phyloP scores from a whole-genome alignment of 2,329 filamentous ascomycete genomes.

The Colletotrichum godetiae region DNA sequence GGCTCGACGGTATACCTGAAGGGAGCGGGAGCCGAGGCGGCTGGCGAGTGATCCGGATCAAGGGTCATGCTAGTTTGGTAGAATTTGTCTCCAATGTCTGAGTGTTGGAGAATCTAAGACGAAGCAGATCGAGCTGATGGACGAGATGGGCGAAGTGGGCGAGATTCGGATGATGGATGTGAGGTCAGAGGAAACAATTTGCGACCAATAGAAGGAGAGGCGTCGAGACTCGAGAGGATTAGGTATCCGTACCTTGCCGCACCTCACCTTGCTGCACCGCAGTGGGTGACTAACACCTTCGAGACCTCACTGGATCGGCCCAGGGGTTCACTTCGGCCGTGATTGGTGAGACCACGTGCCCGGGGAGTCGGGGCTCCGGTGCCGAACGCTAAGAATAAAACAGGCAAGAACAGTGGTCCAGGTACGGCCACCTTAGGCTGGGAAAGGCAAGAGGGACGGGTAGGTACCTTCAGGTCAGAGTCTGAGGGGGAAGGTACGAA shows the following conservation, averaged over 20 bases:
- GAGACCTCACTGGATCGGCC: conserved; percentile 2
- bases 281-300: too few species aligned
- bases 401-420: neutral
- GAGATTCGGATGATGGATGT: neutral
- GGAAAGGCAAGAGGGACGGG: neutral
- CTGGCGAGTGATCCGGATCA: neutral
- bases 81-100: neutral
- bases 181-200: neutral
- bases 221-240: neutral
- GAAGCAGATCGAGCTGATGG: neutral
- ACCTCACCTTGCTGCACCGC: too few species aligned
- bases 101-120: neutral
- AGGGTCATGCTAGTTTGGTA: neutral
- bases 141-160: neutral
- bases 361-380: conserved; percentile 11
- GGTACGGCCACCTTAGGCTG: neutral
- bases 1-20: neutral
- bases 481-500: neutral
- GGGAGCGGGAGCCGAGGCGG: neutral
- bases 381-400: neutral
- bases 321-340: conserved; percentile 20
- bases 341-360: conserved; percentile 16
- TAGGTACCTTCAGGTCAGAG: too few species aligned
- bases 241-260: too few species aligned
- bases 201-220: neutral